Percentiles rank a stretch among this genome's conserved stretches.
These are phyloP conservation scores for Yamadazyma tumulicola DNA, from an alignment of 805 yeast genomes.

Conservation along the genomic window DNA sequence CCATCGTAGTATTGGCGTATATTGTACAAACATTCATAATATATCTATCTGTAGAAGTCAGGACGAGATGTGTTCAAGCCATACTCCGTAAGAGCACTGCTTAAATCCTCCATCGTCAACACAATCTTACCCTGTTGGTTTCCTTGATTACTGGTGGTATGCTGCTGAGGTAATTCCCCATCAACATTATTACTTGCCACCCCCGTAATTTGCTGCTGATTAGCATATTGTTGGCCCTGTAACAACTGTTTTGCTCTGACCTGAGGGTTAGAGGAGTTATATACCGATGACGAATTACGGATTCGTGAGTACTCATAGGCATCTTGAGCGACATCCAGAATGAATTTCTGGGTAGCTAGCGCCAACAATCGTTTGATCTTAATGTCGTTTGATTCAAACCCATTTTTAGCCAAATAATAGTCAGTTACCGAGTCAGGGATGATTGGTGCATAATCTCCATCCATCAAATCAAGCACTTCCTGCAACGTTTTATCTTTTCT, in stretches of 20 bases:
- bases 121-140: conserved; percentile 73
- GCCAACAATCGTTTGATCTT: conserved; percentile 79
- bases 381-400: conserved; percentile 75
- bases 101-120: conserved; percentile 87
- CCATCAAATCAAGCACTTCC: conserved; percentile 85
- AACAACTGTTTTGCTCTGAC: conserved; percentile 73
- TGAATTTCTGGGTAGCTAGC: conserved; percentile 92
- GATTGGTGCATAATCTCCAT: conserved; percentile 84
- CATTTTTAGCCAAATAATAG: conserved; percentile 81
- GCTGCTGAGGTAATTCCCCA: conserved; percentile 35
- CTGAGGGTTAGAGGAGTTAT: conserved; percentile 81
- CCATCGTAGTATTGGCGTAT: too few relatives aligned
- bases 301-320: conserved; percentile 95
- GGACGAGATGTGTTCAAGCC: conserved; percentile 89
- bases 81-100: conserved; percentile 90
- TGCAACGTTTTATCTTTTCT: conserved; percentile 78
- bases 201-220: conserved; percentile 33
- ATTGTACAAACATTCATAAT: too few relatives aligned
- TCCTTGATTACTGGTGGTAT: conserved; percentile 40
- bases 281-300: conserved; percentile 83
- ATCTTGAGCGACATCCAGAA: conserved; percentile 91
- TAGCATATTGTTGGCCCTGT: conserved; percentile 59
- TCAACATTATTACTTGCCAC: conserved; percentile 22
- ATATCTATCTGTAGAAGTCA: conserved; percentile 75
- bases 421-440: conserved; percentile 97